Evolutionary conservation across 208 protist genomes (phyloP), one percentile per base, ranked within the genome.

Genomic region (Trypanosoma theileri): DNA sequence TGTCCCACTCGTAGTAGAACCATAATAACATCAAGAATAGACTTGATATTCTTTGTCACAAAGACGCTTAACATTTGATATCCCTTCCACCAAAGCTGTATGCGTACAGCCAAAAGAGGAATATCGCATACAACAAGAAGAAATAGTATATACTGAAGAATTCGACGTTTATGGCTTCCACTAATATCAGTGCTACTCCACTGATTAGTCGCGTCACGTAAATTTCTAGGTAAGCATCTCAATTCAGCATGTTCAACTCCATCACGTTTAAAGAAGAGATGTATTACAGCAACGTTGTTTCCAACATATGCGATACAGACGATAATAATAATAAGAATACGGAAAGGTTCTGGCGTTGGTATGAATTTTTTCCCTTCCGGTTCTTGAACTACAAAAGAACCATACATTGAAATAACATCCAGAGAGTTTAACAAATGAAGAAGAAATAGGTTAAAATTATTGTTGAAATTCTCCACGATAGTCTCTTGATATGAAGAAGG

Each of bases 91-190:
- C 70, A 75, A n/a, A 75, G 61, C 46, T 75, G 61, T 28, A 61
- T 53, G n/a, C 70, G 60, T 45, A 63, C 58, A 54, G 56, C 45
- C n/a, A 75, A 53, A 9, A 75, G n/a, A 17, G 70, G 70, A 17
- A 62, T 61, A 62, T 75, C 70, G 26, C 70, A 75, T 52, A 75
- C 60, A 11, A 67, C 50, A 31, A 75, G 31, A 45, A 75, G 54
- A 8, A 75, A 46, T 21, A 75, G n/a, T 50, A 75, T 65, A 40
- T 75, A 75, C 46, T 75, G 70, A 28, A 75, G 22, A 48, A 75
- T 75, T 40, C 70, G 70, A 45, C 60, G 70, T 40, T 69, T 66
- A 35, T 75, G 61, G 21, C 42, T 67, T 35, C 70, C 62, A 41
- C 17, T 48, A 12, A 52, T 40, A 61, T 69, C 61, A 40, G 35